phyloP scores from a whole-genome alignment of 257 asterid species.

The Leptodermis oblonga region DNA sequence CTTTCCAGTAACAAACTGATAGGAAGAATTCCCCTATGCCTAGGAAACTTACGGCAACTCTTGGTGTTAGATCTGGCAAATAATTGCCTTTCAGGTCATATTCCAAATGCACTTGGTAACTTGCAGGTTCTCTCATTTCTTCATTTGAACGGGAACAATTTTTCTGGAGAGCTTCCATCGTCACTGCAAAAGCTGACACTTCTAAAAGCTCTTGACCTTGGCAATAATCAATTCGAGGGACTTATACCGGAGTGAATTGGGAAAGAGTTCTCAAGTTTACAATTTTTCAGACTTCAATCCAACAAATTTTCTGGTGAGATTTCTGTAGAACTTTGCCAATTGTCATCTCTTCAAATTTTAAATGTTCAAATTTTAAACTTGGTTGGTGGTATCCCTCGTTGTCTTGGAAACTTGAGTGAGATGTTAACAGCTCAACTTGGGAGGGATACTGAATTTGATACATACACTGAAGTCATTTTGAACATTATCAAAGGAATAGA shows the following conservation, averaged over 20 bases:
- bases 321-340: constrained; percentile 15
- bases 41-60: neutral
- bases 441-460: neutral
- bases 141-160: constrained; percentile 15
- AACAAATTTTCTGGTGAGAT: neutral
- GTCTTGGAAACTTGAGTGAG: constrained; percentile 20
- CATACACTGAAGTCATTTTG: too few relatives aligned
- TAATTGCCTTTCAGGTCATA: neutral
- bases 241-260: neutral
- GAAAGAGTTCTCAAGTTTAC: neutral
- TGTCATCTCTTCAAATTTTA: constrained; percentile 20
- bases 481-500: constrained; percentile 8
- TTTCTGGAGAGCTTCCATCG: neutral
- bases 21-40: neutral
- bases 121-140: neutral
- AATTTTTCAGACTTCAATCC: neutral
- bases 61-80: neutral
- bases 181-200: neutral
- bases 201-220: neutral
- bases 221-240: neutral
- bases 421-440: constrained; percentile 11
- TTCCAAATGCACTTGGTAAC: neutral
- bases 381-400: constrained; percentile 22
- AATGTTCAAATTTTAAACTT: constrained; percentile 24
- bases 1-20: neutral